Base-by-base conservation (phyloP, 2,329 filamentous ascomycete species). In the Penicillium sp. region DNA sequence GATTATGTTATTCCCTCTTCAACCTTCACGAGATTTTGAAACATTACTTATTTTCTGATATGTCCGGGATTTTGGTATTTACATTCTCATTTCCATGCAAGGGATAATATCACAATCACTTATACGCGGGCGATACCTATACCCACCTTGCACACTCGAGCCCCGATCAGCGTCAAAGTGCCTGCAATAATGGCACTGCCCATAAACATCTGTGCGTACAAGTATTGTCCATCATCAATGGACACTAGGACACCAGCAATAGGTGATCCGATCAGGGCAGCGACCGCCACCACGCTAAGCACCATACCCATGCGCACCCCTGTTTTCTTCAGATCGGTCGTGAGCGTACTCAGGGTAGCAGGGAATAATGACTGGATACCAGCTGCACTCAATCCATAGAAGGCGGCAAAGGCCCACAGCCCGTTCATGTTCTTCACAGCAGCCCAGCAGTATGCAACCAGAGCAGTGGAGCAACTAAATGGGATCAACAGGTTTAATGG, bases 341-440 rank as follows among this genome's bases (percentile, higher is more conserved):
- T 83, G 54, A 85, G 71, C 41, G 80, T 81, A 48, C 79, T 81
- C 41, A 88, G 64, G 0, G 81, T 82, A 0, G 86, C 84, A 0
- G 88, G 87, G 62, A 89, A 89, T 11, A 90, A 67, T 6, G 81
- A 81, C 70, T 89, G 87, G 45, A 89, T 82, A 0, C 79, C 85
- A 0, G 85, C 86, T 0, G 81, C 84, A 2, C 81, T 81, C 46
- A 89, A 76, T 1, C 89, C 89, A 65, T 88, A 89, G 53, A 87
- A 77, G 0, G 79, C 74, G 0, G 82, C 75, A 79, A 88, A 90
- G 1, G 76, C 78, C 64, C 88, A 89, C 26, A 90, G 72, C 0
- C 81, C 80, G 0, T 72, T 47, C 0, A 79, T 69, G 15, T 73
- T 73, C 1, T 68, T 58, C 6, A 90, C 82, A 1, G 77, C 81